These are phyloP conservation scores for Scleroderma bovista DNA, from an alignment of 768 basidiomycete genomes.

Conservation along the genomic window DNA sequence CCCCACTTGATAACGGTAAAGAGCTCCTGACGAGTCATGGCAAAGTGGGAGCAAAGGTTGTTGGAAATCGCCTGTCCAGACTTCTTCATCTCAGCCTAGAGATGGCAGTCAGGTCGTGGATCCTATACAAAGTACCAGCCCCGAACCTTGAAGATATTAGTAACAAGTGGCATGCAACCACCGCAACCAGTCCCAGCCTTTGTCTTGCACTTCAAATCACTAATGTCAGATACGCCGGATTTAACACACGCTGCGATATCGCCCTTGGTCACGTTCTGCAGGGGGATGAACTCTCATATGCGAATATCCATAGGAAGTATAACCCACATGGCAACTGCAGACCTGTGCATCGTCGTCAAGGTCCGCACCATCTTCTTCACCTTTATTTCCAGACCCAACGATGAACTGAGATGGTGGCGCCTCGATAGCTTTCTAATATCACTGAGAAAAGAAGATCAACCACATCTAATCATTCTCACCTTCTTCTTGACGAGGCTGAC, in stretches of 20 bases:
- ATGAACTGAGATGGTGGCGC: constrained; percentile 64
- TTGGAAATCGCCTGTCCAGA: constrained; percentile 54
- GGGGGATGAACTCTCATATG: not conserved
- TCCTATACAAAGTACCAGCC: not conserved
- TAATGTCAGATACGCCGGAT: constrained; percentile 44
- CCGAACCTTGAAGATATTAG: constrained; percentile 34
- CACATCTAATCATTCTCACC: constrained; percentile 24
- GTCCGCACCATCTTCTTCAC: constrained; percentile 56
- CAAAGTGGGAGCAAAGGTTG: constrained; percentile 62
- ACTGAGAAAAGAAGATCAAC: not conserved
- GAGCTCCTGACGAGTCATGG: constrained; percentile 58
- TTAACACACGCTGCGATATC: constrained; percentile 46
- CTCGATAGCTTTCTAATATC: constrained; percentile 54
- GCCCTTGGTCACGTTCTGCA: constrained; percentile 59
- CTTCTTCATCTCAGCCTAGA: constrained; percentile 61
- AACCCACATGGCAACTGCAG: constrained; percentile 58
- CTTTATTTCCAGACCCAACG: constrained; percentile 44
- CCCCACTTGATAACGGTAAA: constrained; percentile 53
- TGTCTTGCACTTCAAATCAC: constrained; percentile 55
- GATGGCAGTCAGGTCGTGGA: constrained; percentile 14
- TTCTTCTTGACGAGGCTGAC: constrained; percentile 68
- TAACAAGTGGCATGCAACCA: constrained; percentile 59
- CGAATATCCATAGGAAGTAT: not conserved
- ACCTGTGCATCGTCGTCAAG: constrained; percentile 69
- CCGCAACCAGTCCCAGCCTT: constrained; percentile 73